These are phyloP conservation scores for Colletotrichum navitas DNA, from an alignment of 2,329 filamentous ascomycete genomes.

Conservation along the genomic window DNA sequence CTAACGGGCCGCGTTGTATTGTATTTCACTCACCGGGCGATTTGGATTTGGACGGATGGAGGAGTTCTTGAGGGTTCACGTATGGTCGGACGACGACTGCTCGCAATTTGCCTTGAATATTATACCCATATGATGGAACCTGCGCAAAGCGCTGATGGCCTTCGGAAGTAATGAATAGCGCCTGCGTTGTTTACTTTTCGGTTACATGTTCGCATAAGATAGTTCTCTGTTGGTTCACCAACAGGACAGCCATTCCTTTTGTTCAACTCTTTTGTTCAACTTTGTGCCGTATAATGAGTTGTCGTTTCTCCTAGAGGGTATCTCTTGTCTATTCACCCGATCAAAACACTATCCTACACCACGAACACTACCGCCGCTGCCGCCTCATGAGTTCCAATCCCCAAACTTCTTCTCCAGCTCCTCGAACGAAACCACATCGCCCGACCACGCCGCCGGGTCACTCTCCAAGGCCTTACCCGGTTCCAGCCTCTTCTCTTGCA, in stretches of 20 bases:
- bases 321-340: not conserved
- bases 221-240: not conserved
- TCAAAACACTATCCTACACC: conserved; percentile 33
- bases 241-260: not conserved
- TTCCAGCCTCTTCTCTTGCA: conserved; percentile 18
- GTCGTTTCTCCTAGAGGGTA: conserved; percentile 31
- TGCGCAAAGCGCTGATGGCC: not conserved
- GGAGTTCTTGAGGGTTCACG: conserved; percentile 21
- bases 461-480: conserved; percentile 36
- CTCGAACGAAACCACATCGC: conserved; percentile 53
- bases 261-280: no score
- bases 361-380: not conserved
- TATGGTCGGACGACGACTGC: not conserved
- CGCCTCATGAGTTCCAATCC: conserved; percentile 25
- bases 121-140: conserved; percentile 36
- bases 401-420: conserved; percentile 47
- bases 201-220: not conserved
- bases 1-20: not conserved
- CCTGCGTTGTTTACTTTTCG: not conserved
- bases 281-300: conserved; percentile 6
- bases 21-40: conserved; percentile 3
- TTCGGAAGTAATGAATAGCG: not conserved
- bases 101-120: conserved; percentile 12
- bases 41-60: conserved; percentile 5
- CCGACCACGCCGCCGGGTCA: conserved; percentile 46